A percentile compares a stretch with the other conserved stretches of the same genome.
phyloP scores from a whole-genome alignment of 441 rosid genomes.

The Pelargonium myrrhifolium region DNA sequence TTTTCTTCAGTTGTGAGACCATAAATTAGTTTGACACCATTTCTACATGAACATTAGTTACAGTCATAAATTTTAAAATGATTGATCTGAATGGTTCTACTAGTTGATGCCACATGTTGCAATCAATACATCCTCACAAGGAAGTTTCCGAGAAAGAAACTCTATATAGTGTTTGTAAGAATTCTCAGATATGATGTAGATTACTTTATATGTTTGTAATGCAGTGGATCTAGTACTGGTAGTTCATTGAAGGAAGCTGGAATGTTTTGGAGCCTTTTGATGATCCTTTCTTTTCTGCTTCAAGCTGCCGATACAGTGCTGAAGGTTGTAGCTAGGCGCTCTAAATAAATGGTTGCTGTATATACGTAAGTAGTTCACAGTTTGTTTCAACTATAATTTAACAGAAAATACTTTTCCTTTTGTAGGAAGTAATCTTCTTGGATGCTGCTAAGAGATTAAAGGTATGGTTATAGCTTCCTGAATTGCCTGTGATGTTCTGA shows the following conservation, averaged over 20 bases:
- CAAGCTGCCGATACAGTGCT: constrained; percentile 91
- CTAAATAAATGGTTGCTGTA: constrained; percentile 12
- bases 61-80: too few relatives aligned
- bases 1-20: too few relatives aligned
- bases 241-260: constrained; percentile 64
- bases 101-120: too few relatives aligned
- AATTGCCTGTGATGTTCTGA: not conserved
- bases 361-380: constrained; percentile 5
- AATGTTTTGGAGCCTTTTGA: constrained; percentile 82
- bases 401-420: constrained; percentile 16
- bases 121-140: not conserved
- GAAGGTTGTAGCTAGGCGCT: constrained; percentile 58
- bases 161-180: not conserved
- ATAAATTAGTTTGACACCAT: too few relatives aligned
- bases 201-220: constrained; percentile 20
- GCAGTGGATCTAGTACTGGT: constrained; percentile 72
- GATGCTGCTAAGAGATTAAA: constrained; percentile 44
- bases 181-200: not conserved
- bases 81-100: too few relatives aligned
- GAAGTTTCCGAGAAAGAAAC: not conserved
- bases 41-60: too few relatives aligned
- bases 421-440: constrained; percentile 76
- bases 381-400: constrained; percentile 18
- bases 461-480: constrained; percentile 40
- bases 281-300: constrained; percentile 72